Evolutionary conservation across 495 filamentous ascomycete species (phyloP).

Genomic region (Articulospora tetracladia): DNA sequence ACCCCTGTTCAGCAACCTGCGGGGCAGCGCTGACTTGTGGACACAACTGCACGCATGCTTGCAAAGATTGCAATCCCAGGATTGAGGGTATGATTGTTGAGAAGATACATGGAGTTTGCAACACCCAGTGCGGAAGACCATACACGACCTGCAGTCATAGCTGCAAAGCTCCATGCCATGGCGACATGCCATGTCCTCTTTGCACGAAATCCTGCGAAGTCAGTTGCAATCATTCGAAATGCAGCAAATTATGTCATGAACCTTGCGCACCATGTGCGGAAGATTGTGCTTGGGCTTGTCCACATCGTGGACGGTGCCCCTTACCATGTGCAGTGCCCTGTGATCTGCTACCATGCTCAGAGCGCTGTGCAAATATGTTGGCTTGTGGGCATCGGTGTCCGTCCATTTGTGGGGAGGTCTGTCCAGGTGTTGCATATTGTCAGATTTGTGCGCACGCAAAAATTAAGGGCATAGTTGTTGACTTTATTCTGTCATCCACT

Average conservation of each 20-base stretch:
- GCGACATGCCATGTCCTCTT: slow-evolving; percentile 43
- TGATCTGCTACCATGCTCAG: slow-evolving; percentile 58
- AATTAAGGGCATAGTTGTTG: slow-evolving; percentile 44
- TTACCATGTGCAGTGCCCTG: slow-evolving; percentile 69
- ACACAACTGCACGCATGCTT: slow-evolving; percentile 53
- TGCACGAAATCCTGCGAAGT: slow-evolving; percentile 57
- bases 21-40: slow-evolving; percentile 48
- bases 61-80: slow-evolving; percentile 42
- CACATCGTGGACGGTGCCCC: slow-evolving; percentile 49
- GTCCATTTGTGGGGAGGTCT: slow-evolving; percentile 62
- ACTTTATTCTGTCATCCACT: slow-evolving; percentile 43
- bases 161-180: slow-evolving; percentile 54
- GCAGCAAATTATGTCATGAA: slow-evolving; percentile 53
- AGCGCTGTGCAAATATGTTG: slow-evolving; percentile 46
- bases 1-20: slow-evolving; percentile 47
- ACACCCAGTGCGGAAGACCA: slow-evolving; percentile 45
- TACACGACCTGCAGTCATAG: slow-evolving; percentile 56
- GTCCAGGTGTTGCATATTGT: slow-evolving; percentile 53
- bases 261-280: slow-evolving; percentile 64
- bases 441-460: slow-evolving; percentile 47
- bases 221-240: slow-evolving; percentile 58
- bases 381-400: slow-evolving; percentile 60
- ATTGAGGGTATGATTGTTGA: slow-evolving; percentile 24
- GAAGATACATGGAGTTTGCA: slow-evolving; percentile 47
- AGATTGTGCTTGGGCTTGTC: slow-evolving; percentile 52